phyloP scores from a whole-genome alignment of 345 rosid species.

The Populus tremula region DNA sequence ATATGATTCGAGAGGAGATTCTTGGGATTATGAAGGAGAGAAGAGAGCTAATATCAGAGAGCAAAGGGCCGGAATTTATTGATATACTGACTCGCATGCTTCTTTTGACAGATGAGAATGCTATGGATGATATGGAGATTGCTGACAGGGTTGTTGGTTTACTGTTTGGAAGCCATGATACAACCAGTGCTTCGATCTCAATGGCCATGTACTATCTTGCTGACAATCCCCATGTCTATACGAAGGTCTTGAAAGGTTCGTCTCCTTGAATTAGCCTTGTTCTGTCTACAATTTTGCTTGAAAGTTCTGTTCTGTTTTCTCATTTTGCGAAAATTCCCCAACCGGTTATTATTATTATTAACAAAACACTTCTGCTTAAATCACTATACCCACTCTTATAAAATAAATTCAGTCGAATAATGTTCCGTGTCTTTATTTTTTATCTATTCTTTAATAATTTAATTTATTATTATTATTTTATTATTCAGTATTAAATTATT shows the following conservation, averaged over 20 bases:
- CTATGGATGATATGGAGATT: neutral
- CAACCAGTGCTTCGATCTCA: neutral
- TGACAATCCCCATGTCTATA: neutral
- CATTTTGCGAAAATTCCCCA: too few species aligned
- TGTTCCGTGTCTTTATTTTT: too few species aligned
- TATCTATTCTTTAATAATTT: too few species aligned
- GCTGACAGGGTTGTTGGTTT: neutral
- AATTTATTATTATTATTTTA: too few species aligned
- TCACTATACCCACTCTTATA: too few species aligned
- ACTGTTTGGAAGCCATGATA: slow-evolving; percentile 5
- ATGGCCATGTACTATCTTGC: neutral
- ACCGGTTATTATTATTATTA: too few species aligned
- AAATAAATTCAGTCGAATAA: too few species aligned
- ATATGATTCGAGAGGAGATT: neutral
- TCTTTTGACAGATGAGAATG: neutral
- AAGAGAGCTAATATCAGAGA: neutral
- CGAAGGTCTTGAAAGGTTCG: neutral
- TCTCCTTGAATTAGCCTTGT: neutral
- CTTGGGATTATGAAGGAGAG: neutral
- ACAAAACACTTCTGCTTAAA: too few species aligned
- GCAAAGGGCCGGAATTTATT: too few species aligned
- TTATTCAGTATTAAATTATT: accelerated
- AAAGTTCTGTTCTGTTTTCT: too few species aligned
- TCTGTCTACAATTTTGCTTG: too few species aligned
- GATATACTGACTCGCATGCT: neutral